phyloP scores from a whole-genome alignment of 192 early-diverging fungal genomes.

The Backusella sp. region DNA sequence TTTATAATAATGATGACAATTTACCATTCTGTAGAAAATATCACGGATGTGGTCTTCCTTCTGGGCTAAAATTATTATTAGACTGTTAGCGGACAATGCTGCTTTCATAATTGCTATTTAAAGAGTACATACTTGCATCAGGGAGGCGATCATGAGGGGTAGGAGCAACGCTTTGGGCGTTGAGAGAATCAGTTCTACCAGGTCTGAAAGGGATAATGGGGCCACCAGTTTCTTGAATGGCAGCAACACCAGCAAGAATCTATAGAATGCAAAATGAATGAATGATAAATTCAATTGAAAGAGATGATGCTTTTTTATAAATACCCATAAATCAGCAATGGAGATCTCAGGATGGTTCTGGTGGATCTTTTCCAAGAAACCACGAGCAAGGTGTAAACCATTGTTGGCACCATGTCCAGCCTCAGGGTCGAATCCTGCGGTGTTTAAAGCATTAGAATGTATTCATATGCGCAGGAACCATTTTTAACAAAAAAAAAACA shows the following conservation, averaged over 20 bases:
- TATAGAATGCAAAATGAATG: neutral
- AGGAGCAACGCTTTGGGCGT: slow-evolving; percentile 32
- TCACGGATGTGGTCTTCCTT: slow-evolving; percentile 70
- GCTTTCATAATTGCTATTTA: neutral
- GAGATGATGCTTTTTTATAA: slow-evolving; percentile 57
- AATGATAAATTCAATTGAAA: neutral
- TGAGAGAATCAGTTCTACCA: slow-evolving; percentile 55
- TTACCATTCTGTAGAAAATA: slow-evolving; percentile 77
- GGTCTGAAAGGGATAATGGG: slow-evolving; percentile 74
- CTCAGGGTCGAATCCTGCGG: slow-evolving; percentile 59
- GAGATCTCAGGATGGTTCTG: slow-evolving; percentile 75
- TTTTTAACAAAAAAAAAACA: neutral
- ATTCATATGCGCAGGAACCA: neutral
- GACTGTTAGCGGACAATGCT: neutral
- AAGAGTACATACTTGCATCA: slow-evolving; percentile 47
- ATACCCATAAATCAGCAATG: slow-evolving; percentile 83
- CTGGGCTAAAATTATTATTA: slow-evolving; percentile 28
- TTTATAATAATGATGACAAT: neutral
- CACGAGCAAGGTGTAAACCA: slow-evolving; percentile 71
- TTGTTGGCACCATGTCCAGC: slow-evolving; percentile 73
- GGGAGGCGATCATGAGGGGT: slow-evolving; percentile 79
- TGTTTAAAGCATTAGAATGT: neutral
- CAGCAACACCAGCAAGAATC: neutral
- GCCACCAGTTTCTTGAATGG: slow-evolving; percentile 48
- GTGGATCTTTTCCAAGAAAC: slow-evolving; percentile 78